Conservation (phyloP, 2,329 filamentous ascomycete genomes). For the Penicillium sp. region DNA sequence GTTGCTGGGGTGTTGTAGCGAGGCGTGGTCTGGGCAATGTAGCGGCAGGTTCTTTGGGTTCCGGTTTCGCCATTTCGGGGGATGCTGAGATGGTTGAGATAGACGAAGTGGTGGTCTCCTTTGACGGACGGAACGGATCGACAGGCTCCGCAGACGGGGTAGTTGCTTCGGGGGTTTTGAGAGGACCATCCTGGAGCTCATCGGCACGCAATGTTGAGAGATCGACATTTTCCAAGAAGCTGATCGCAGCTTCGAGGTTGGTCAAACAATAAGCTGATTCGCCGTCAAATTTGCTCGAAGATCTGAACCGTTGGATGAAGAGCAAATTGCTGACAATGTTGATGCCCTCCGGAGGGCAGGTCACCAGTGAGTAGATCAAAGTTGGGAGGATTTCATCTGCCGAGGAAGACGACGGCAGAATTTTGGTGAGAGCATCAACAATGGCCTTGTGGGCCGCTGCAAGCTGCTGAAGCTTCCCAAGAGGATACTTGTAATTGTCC, state of each 20-base stretch:
- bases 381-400: slow-evolving; percentile 97
- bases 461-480: slow-evolving; percentile 87
- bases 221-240: slow-evolving; percentile 93
- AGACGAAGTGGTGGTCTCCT: slow-evolving; percentile 29
- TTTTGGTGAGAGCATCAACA: slow-evolving; percentile 75
- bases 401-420: slow-evolving; percentile 74
- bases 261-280: slow-evolving; percentile 96
- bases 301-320: slow-evolving; percentile 90
- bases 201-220: slow-evolving; percentile 83
- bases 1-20: slow-evolving; percentile 58
- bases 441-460: slow-evolving; percentile 91
- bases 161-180: slow-evolving; percentile 51
- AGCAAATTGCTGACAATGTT: slow-evolving; percentile 92
- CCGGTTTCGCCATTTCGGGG: slow-evolving; percentile 33
- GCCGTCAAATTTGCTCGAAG: slow-evolving; percentile 81
- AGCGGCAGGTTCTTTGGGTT: slow-evolving; percentile 30
- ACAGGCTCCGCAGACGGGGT: slow-evolving; percentile 26
- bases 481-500: slow-evolving; percentile 81
- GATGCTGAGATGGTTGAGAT: slow-evolving; percentile 31
- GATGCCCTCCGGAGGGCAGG: slow-evolving; percentile 79
- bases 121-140: slow-evolving; percentile 27
- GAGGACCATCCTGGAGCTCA: slow-evolving; percentile 69
- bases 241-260: slow-evolving; percentile 91
- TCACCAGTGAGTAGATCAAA: slow-evolving; percentile 93
- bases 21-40: slow-evolving; percentile 34